phyloP scores from a whole-genome alignment of 2,329 filamentous ascomycete species.

The Allantophomopsis lycopodina region DNA sequence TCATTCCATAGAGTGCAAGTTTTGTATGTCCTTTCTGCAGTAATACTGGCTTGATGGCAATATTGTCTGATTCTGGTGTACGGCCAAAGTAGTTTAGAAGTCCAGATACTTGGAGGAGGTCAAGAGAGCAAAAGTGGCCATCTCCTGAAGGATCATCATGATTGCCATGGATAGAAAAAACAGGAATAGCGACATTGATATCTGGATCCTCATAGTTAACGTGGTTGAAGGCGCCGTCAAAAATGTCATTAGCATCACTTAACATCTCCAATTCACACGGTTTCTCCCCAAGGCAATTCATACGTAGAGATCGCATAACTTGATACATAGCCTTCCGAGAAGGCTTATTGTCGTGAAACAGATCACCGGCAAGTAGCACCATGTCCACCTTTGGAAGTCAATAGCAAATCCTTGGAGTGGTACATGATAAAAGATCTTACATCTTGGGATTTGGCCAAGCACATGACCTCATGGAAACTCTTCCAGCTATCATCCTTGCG shows the following conservation, averaged over 20 bases:
- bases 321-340: constrained; percentile 93
- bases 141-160: constrained; percentile 98
- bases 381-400: constrained; percentile 60
- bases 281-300: constrained; percentile 90
- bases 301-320: constrained; percentile 85
- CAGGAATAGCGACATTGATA: constrained; percentile 92
- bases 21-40: constrained; percentile 91
- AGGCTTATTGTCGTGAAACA: constrained; percentile 97
- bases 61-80: constrained; percentile 84
- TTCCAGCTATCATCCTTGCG: constrained; percentile 97
- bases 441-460: constrained; percentile 70
- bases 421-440: constrained; percentile 24
- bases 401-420: not conserved
- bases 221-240: constrained; percentile 78
- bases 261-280: constrained; percentile 92
- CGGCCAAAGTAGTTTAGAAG: constrained; percentile 94
- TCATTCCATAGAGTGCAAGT: constrained; percentile 83
- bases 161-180: constrained; percentile 97
- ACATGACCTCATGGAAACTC: constrained; percentile 92
- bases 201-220: constrained; percentile 97
- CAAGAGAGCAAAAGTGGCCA: constrained; percentile 80
- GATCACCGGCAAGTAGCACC: constrained; percentile 85
- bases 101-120: constrained; percentile 81
- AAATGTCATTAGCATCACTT: constrained; percentile 83
- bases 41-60: constrained; percentile 79